Evolutionary conservation across 768 basidiomycete genomes (phyloP).

Genomic region (Russula sp.): DNA sequence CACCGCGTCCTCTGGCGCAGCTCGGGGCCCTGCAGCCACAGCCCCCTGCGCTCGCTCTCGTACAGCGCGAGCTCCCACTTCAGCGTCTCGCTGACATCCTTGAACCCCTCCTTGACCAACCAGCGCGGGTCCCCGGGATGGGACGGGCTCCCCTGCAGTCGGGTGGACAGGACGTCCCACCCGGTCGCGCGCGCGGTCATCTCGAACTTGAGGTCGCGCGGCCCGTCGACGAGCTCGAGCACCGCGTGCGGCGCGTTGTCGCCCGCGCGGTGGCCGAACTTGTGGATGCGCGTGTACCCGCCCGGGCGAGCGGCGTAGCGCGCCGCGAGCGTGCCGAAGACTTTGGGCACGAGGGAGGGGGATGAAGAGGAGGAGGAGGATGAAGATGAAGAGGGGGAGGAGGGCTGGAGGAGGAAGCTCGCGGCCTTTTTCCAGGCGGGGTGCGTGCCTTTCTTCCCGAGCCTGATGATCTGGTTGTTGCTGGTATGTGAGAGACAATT

Average conservation of each 20-base stretch:
- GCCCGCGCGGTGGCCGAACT: constrained; percentile 81
- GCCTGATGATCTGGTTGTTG: constrained; percentile 67
- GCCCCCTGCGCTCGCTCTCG: constrained; percentile 3
- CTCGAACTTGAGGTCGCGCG: constrained; percentile 81
- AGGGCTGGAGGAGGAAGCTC: constrained; percentile 70
- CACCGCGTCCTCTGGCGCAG: constrained; percentile 63
- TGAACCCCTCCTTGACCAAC: constrained; percentile 47
- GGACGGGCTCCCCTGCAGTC: constrained; percentile 35
- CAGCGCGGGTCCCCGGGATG: constrained; percentile 32
- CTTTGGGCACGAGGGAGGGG: constrained; percentile 36
- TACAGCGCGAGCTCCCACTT: constrained; percentile 42
- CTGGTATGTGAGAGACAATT: not conserved
- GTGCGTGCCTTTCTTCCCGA: constrained; percentile 80
- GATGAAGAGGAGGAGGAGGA: too few relatives aligned
- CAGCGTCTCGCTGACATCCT: constrained; percentile 42
- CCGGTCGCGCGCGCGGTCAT: constrained; percentile 85
- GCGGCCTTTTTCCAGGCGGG: constrained; percentile 66
- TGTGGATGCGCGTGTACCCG: constrained; percentile 93
- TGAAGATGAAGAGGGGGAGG: constrained; percentile 36
- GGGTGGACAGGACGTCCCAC: constrained; percentile 65
- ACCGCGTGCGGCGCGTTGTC: constrained; percentile 94
- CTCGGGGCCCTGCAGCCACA: constrained; percentile 35
- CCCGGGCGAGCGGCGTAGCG: constrained; percentile 82
- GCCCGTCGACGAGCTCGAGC: constrained; percentile 92
- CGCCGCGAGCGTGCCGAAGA: constrained; percentile 72